These are phyloP conservation scores for Plasmodium malariae DNA, from an alignment of 169 alveolate species.

Conservation along the genomic window DNA sequence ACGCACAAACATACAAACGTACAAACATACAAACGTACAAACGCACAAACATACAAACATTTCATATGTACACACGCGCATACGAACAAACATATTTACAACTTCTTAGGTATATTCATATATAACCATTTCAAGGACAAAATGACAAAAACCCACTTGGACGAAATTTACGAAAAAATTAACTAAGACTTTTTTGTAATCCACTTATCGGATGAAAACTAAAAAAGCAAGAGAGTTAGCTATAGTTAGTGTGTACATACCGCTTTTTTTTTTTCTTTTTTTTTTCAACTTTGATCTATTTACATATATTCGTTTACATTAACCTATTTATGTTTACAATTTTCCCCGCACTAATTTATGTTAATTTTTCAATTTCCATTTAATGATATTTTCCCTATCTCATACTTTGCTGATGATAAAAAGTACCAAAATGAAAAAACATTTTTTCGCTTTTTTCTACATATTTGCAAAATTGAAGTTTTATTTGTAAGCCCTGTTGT, in stretches of 20 bases:
- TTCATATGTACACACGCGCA: neutral
- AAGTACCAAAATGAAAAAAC: too few species aligned
- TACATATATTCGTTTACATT: too few species aligned
- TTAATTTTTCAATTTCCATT: too few species aligned
- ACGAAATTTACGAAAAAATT: conserved; percentile 34
- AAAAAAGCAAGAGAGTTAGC: conserved; percentile 15
- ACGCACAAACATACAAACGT: too few species aligned
- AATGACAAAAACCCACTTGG: conserved; percentile 43
- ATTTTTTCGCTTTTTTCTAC: too few species aligned
- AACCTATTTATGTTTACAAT: too few species aligned
- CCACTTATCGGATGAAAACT: neutral
- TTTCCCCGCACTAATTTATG: too few species aligned
- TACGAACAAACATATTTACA: conserved; percentile 4
- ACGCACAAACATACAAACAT: neutral
- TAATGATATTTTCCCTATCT: too few species aligned
- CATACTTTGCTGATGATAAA: too few species aligned
- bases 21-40: neutral
- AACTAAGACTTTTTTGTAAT: neutral
- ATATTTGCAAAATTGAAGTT: too few species aligned
- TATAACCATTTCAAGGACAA: conserved; percentile 62
- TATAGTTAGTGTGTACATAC: conserved; percentile 5
- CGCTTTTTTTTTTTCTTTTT: neutral
- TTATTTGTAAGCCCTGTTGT: too few species aligned
- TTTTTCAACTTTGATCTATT: neutral
- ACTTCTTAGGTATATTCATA: conserved; percentile 28